These are phyloP conservation scores for Saussurea involucrata DNA, from an alignment of 129 eudicot genomes.

Conservation along the genomic window DNA sequence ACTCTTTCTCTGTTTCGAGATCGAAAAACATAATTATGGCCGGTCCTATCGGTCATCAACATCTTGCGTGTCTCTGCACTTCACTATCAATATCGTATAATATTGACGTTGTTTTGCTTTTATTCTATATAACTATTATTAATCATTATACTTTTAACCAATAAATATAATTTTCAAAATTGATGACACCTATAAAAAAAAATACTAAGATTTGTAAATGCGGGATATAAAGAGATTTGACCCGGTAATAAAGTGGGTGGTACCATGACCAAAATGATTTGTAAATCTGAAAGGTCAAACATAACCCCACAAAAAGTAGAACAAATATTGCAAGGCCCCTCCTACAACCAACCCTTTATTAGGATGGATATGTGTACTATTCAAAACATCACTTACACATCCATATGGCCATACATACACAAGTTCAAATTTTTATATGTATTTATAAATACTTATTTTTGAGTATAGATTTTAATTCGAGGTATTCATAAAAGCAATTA, in stretches of 20 bases:
- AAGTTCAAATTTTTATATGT: too few relatives aligned
- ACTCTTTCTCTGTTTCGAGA: too few relatives aligned
- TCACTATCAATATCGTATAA: too few relatives aligned
- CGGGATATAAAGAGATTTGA: slow-evolving; percentile 27
- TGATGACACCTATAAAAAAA: background rate
- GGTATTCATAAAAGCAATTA: background rate
- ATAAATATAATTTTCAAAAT: background rate
- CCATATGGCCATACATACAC: background rate
- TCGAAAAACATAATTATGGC: too few relatives aligned
- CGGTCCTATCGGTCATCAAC: too few relatives aligned
- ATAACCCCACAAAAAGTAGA: slow-evolving; percentile 17
- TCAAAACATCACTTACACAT: slow-evolving; percentile 3
- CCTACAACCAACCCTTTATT: slow-evolving; percentile 12
- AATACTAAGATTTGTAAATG: background rate
- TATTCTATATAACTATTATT: too few relatives aligned
- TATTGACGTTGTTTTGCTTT: background rate
- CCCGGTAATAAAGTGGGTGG: slow-evolving; percentile 19
- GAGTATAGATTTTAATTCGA: too few relatives aligned
- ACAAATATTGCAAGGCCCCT: slow-evolving; percentile 28
- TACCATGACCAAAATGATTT: slow-evolving; percentile 11
- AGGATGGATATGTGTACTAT: background rate
- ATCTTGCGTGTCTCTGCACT: too few relatives aligned
- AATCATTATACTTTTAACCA: background rate
- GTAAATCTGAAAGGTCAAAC: slow-evolving; percentile 27
- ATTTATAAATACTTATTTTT: background rate